Conservation (phyloP, 345 rosid genomes). For the Eucalyptus dawsonii region DNA sequence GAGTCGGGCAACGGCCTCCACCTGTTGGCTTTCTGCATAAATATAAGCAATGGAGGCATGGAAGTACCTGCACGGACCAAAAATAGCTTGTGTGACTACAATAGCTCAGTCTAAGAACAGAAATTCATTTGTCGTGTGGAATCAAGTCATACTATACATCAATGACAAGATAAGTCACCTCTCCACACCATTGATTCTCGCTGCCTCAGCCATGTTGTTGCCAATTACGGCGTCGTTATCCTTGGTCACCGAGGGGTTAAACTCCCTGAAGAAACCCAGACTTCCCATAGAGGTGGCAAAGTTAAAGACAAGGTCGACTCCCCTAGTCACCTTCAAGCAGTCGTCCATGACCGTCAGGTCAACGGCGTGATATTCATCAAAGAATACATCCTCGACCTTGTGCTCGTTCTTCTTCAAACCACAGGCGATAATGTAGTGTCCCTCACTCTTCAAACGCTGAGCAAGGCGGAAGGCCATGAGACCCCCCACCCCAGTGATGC, state of each 20-base stretch:
- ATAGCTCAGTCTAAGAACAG: too few species aligned
- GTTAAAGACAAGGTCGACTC: conserved; percentile 61
- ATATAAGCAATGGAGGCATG: too few species aligned
- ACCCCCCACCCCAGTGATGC: background rate
- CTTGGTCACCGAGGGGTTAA: accelerated
- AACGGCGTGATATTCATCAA: conserved; percentile 63
- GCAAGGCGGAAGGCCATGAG: too few species aligned
- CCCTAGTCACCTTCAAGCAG: conserved; percentile 58
- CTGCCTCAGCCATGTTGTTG: background rate
- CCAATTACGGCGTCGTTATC: accelerated
- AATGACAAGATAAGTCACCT: background rate
- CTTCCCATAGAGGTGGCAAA: conserved; percentile 19
- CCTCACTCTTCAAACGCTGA: background rate
- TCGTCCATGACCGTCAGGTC: conserved; percentile 49
- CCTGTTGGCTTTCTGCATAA: too few species aligned
- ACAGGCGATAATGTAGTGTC: conserved; percentile 77
- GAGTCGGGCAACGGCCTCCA: accelerated
- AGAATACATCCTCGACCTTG: conserved; percentile 76
- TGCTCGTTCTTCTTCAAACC: conserved; percentile 93
- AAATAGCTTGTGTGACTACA: too few species aligned
- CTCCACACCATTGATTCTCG: background rate
- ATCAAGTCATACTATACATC: too few species aligned
- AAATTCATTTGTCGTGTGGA: too few species aligned
- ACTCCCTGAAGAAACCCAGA: background rate
- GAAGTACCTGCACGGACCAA: too few species aligned